These are phyloP conservation scores for Ampelocalamus luodianensis DNA, from an alignment of 176 grass and related monocot genomes.

Conservation along the genomic window DNA sequence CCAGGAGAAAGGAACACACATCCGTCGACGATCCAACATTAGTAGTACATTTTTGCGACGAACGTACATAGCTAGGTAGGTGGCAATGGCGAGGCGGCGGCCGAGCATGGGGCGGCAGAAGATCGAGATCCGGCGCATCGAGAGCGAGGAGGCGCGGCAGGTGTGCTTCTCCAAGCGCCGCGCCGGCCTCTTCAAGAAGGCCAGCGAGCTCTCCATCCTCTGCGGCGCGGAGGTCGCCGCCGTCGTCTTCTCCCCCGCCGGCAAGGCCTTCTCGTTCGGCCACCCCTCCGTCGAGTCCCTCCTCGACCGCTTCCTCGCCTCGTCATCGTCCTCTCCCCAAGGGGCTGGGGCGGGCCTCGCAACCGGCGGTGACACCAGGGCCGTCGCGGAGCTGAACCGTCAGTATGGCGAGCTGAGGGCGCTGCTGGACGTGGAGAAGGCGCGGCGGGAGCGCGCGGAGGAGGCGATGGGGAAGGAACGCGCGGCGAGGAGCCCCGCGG, in stretches of 20 bases:
- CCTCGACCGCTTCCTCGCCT: slow-evolving; percentile 36
- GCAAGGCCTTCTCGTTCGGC: slow-evolving; percentile 49
- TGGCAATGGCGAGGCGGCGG: slow-evolving; percentile 45
- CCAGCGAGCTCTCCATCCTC: slow-evolving; percentile 53
- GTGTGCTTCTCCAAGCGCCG: slow-evolving; percentile 68
- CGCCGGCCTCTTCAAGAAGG: slow-evolving; percentile 64
- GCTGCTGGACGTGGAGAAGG: slow-evolving; percentile 38
- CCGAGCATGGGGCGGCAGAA: slow-evolving; percentile 55
- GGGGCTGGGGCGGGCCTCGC: neutral
- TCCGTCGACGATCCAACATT: neutral
- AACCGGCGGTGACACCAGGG: neutral
- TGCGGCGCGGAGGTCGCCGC: slow-evolving; percentile 57
- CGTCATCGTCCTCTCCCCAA: neutral
- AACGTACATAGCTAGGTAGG: neutral
- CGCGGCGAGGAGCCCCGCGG: slow-evolving; percentile 11
- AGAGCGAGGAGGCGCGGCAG: slow-evolving; percentile 59
- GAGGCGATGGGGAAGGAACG: slow-evolving; percentile 25
- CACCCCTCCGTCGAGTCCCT: slow-evolving; percentile 44
- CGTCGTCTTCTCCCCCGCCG: slow-evolving; percentile 53
- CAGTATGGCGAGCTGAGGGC: slow-evolving; percentile 30
- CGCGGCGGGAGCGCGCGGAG: slow-evolving; percentile 29
- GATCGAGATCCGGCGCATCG: slow-evolving; percentile 61
- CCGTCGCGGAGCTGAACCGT: slow-evolving; percentile 29
- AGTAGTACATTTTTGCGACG: neutral
- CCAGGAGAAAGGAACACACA: no score